Evolutionary conservation across 2,329 filamentous ascomycete genomes (phyloP), one percentile per base, ranked within the genome.

Genomic region (Cladophialophora chaetospira): DNA sequence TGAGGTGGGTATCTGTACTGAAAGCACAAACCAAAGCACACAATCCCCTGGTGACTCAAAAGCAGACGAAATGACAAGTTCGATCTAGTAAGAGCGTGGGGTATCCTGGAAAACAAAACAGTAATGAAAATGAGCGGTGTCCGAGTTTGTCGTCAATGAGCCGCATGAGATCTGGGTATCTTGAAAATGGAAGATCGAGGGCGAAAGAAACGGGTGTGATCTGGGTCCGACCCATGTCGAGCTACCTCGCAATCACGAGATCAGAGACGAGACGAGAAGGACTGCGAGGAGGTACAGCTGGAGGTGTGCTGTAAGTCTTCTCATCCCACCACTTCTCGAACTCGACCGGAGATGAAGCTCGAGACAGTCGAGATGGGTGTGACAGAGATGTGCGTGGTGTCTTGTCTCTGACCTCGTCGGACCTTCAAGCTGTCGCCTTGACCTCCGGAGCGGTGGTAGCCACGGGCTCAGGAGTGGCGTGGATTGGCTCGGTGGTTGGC

Each of bases 251-350:
- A 60, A 55, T 47, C 38, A 55, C 60, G 64, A 66, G 64, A 62
- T 63, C 64, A 66, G 64, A 66, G 62, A n/a, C n/a, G n/a, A 65
- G 59, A 63, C 63, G 64, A 64, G 63, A 63, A 62, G 64, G 63
- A 60, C 60, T 65, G 50, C 61, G 63, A 63, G 63, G 62, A 57
- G 64, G 60, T 42, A 51, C 48, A 47, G 61, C 47, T 36, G 64
- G 51, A 36, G 59, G 53, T 52, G 40, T 52, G 48, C 47, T 54
- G 49, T 58, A 63, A 42, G 43, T 62, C 52, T 64, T 62, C 57
- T 63, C 58, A 58, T 67, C 65, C 65, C 65, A 67, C 65, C 65
- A 67, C 60, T 67, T 67, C 65, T 67, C 65, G 62, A 65, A 64
- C 60, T 66, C 65, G 61, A 66, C 62, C 58, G 63, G 63, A 61